Evolutionary conservation across 2,329 filamentous ascomycete genomes (phyloP).

Genomic region (Stachybotrys echinatus): DNA sequence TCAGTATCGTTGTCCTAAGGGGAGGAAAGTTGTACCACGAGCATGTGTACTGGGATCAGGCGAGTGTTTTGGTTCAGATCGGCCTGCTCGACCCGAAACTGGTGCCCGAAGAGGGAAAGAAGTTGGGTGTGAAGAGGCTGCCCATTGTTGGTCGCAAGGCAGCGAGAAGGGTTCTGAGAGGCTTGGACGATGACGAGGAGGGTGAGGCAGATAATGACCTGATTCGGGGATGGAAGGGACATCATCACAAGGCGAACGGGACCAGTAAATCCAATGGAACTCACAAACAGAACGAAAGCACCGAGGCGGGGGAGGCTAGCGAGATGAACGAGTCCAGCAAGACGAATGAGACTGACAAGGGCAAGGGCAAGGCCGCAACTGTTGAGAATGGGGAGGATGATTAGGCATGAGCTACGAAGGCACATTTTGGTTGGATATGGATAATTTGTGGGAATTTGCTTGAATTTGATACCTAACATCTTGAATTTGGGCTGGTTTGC

Average conservation of each 20-base stretch:
- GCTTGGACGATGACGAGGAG: slow-evolving; percentile 27
- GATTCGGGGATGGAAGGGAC: slow-evolving; percentile 28
- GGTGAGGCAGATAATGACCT: slow-evolving; percentile 38
- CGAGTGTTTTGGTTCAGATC: slow-evolving; percentile 52
- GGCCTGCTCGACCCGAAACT: slow-evolving; percentile 45
- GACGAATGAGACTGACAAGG: no score
- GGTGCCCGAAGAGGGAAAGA: slow-evolving; percentile 26
- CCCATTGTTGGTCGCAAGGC: slow-evolving; percentile 34
- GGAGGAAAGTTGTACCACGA: slow-evolving; percentile 58
- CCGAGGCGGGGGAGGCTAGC: neutral
- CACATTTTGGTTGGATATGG: no score
- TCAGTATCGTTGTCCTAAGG: slow-evolving; percentile 52
- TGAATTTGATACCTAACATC: no score
- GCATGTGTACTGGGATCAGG: slow-evolving; percentile 62
- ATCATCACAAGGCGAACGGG: slow-evolving; percentile 1
- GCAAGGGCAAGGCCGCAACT: no score
- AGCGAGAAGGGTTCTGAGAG: slow-evolving; percentile 27
- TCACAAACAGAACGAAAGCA: neutral
- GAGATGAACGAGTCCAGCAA: neutral
- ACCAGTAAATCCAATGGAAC: neutral
- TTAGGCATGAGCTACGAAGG: no score
- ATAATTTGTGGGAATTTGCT: no score
- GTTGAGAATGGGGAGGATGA: neutral
- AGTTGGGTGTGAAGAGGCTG: slow-evolving; percentile 27
- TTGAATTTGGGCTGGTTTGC: no score